Evolutionary conservation across 116 monocot species (phyloP).

Genomic region (Trichopus zeylanicus): DNA sequence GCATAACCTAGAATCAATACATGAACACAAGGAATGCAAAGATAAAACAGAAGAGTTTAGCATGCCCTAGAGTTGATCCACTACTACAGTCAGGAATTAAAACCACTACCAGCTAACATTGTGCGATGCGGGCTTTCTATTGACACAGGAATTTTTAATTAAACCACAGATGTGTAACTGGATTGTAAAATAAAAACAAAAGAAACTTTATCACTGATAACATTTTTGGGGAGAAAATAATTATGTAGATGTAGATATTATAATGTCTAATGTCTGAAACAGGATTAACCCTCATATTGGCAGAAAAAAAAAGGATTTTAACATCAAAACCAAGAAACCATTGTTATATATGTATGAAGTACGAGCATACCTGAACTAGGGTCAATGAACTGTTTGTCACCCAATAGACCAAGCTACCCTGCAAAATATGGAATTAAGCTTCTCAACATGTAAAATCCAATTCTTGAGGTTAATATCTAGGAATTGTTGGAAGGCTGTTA

Average conservation of each 20-base stretch:
- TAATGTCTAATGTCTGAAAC: too few relatives aligned
- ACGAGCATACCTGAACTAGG: conserved; percentile 46
- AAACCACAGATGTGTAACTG: too few relatives aligned
- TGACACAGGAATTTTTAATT: too few relatives aligned
- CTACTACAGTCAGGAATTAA: too few relatives aligned
- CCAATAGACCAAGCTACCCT: conserved; percentile 80
- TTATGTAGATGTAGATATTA: too few relatives aligned
- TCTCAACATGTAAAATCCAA: background rate
- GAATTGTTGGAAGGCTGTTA: background rate
- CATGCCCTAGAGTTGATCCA: background rate
- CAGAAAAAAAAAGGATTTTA: background rate
- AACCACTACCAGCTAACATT: too few relatives aligned
- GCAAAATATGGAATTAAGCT: conserved; percentile 7
- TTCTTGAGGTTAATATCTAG: too few relatives aligned
- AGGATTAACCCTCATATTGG: background rate
- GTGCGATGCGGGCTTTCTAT: too few relatives aligned
- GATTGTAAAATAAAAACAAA: too few relatives aligned
- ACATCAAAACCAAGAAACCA: background rate
- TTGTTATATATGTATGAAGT: background rate
- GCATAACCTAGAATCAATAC: background rate
- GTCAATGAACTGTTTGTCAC: conserved; percentile 64
- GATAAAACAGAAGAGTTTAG: background rate
- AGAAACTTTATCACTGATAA: too few relatives aligned
- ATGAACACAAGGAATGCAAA: background rate
- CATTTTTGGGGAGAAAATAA: too few relatives aligned